Evolutionary conservation across 2,329 filamentous ascomycete genomes (phyloP).

Genomic region (Fusarium nelsonii): DNA sequence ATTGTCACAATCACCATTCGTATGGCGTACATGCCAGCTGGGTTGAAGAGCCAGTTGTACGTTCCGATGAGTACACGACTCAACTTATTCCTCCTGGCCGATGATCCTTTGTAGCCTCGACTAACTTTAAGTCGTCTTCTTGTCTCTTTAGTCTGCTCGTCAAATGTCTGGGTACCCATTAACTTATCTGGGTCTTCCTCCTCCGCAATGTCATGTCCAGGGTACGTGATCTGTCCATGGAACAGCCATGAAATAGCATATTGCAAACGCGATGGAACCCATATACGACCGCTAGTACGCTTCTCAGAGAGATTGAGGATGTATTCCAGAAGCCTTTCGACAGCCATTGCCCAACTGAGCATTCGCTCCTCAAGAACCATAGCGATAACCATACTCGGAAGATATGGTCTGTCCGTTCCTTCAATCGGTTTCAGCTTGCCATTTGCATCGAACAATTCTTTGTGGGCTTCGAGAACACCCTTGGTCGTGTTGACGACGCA

Average conservation of each 20-base stretch:
- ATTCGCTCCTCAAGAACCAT: constrained; percentile 64
- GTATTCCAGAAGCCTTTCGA: constrained; percentile 54
- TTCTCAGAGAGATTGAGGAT: constrained; percentile 54
- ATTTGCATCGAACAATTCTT: constrained; percentile 57
- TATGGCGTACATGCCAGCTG: constrained; percentile 60
- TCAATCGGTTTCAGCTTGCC: constrained; percentile 52
- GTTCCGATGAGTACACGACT: constrained; percentile 48
- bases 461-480: constrained; percentile 55
- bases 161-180: constrained; percentile 46
- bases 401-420: constrained; percentile 41
- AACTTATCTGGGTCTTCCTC: constrained; percentile 29
- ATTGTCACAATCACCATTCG: constrained; percentile 63
- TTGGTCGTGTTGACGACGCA: constrained; percentile 55
- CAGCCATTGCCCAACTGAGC: constrained; percentile 38
- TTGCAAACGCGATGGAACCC: constrained; percentile 57
- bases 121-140: constrained; percentile 55
- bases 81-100: constrained; percentile 33
- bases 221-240: constrained; percentile 35
- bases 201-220: constrained; percentile 37
- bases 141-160: constrained; percentile 52
- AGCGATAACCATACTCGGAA: constrained; percentile 58
- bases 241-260: constrained; percentile 57
- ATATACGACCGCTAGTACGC: constrained; percentile 54
- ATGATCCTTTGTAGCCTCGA: constrained; percentile 39
- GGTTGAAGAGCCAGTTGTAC: constrained; percentile 58